phyloP scores from a whole-genome alignment of 2,329 filamentous ascomycete genomes.

The Endothia cerciana region DNA sequence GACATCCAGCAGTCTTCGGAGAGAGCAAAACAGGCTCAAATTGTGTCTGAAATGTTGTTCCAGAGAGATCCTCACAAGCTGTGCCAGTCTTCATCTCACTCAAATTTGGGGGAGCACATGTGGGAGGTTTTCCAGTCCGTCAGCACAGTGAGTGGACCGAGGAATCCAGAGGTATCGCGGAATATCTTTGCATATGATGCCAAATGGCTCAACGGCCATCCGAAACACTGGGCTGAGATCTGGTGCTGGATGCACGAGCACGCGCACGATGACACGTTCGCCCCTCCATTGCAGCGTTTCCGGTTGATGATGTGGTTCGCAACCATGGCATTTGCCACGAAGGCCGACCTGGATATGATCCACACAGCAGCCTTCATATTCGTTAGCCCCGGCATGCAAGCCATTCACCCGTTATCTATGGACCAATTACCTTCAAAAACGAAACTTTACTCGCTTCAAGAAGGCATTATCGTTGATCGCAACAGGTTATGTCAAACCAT shows the following conservation, averaged over 20 bases:
- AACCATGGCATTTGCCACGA: constrained; percentile 30
- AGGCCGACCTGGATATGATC: constrained; percentile 20
- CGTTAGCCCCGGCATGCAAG: constrained; percentile 18
- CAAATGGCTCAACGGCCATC: constrained; percentile 10
- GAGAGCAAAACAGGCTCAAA: background rate
- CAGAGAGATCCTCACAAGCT: background rate
- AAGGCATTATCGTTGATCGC: background rate
- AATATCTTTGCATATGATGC: constrained; percentile 1
- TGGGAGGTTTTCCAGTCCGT: background rate
- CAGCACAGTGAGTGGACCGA: background rate
- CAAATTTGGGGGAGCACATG: background rate
- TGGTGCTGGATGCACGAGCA: constrained; percentile 27
- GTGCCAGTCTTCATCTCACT: background rate
- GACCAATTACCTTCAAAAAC: background rate
- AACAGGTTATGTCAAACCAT: background rate
- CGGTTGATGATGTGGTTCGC: constrained; percentile 31
- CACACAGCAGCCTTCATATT: constrained; percentile 26
- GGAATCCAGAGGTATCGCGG: background rate
- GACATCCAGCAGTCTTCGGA: background rate
- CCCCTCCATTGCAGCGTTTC: background rate
- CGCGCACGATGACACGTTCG: background rate
- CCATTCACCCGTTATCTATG: background rate
- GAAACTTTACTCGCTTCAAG: background rate
- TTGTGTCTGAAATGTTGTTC: background rate
- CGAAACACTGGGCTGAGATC: background rate